Percentiles rank a stretch among this genome's conserved stretches.
phyloP scores from a whole-genome alignment of 768 basidiomycete species.

The Boletus edulis region DNA sequence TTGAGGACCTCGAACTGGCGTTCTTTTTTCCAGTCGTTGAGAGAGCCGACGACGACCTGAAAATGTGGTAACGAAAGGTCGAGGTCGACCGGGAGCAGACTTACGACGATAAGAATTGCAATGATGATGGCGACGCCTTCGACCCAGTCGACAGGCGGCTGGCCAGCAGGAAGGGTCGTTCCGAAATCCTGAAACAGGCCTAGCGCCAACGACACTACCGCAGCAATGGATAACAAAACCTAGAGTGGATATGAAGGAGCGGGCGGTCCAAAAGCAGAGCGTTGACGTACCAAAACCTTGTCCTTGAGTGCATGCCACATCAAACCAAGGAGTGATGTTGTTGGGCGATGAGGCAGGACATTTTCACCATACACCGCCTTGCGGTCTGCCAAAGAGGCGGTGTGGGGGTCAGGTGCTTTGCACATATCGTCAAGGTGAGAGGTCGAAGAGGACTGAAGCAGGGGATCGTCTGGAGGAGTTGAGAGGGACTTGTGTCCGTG shows the following conservation, averaged over 20 bases:
- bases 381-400: slow-evolving; percentile 58
- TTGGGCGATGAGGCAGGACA: slow-evolving; percentile 63
- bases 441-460: slow-evolving; percentile 14
- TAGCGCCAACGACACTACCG: slow-evolving; percentile 87
- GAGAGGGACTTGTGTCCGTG: background rate
- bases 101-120: slow-evolving; percentile 71
- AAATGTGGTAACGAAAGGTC: background rate
- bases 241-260: slow-evolving; percentile 29
- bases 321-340: slow-evolving; percentile 66
- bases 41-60: slow-evolving; percentile 83
- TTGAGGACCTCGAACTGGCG: slow-evolving; percentile 91
- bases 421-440: background rate
- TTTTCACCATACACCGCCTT: slow-evolving; percentile 73
- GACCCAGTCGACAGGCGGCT: slow-evolving; percentile 93
- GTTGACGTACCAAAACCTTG: slow-evolving; percentile 73
- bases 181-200: slow-evolving; percentile 96
- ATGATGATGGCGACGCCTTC: slow-evolving; percentile 86
- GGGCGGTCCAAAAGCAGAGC: background rate
- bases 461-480: background rate
- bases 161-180: slow-evolving; percentile 47
- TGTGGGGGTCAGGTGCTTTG: slow-evolving; percentile 8
- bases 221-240: slow-evolving; percentile 90
- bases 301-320: slow-evolving; percentile 90
- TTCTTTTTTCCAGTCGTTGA: slow-evolving; percentile 99
- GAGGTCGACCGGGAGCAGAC: slow-evolving; percentile 18